Evolutionary conservation across 805 yeast genomes (phyloP), one percentile per base, ranked within the genome.

Genomic region (Metschnikowia kofuensis): DNA sequence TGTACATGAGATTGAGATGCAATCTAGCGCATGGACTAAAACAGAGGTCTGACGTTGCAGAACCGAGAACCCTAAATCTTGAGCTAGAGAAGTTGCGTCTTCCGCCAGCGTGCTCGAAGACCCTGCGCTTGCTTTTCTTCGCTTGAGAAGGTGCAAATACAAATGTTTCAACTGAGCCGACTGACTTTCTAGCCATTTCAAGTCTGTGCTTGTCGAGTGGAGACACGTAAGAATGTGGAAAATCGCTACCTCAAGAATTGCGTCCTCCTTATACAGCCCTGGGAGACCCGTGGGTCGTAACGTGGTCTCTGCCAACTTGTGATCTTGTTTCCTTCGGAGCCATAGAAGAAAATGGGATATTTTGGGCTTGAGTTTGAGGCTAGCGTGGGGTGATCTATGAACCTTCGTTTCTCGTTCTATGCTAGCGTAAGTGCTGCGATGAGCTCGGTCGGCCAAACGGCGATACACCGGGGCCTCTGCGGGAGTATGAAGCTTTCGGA

Each of bases 361-460:
- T 13, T 47, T 40, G 8, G 62, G 63, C 14, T 48, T 49, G 34
- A 49, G 35, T n/a, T 44, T 35, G 29, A 38, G 29, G 35, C 7
- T 28, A 2, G 37, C 31, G 16, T 16, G 15, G 14, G 35, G 36
- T 29, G 41, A 40, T 15, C 47, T 42, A 27, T 52, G 56, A 7
- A 44, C 38, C 3, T 35, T 32, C 5, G 54, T 47, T 38, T 58
- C 59, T 8, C 50, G 46, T 27, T 48, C 53, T 7, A 59, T 35
- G n/a, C 52, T 51, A 29, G 58, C 54, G 47, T 47, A 56, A 29
- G 38, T 40, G 8, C 40, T 45, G 35, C 64, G 55, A 40, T 59
- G 63, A 16, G 53, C 30, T 15, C 51, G 55, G 45, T 57, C 60
- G 15, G 56, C 53, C 45, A 57, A 49, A 11, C 60, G 52, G 21